A percentile compares a stretch with the other conserved stretches of the same genome.
Conservation (phyloP, 306 rosid species). For the Elaeagnus macrophylla region DNA sequence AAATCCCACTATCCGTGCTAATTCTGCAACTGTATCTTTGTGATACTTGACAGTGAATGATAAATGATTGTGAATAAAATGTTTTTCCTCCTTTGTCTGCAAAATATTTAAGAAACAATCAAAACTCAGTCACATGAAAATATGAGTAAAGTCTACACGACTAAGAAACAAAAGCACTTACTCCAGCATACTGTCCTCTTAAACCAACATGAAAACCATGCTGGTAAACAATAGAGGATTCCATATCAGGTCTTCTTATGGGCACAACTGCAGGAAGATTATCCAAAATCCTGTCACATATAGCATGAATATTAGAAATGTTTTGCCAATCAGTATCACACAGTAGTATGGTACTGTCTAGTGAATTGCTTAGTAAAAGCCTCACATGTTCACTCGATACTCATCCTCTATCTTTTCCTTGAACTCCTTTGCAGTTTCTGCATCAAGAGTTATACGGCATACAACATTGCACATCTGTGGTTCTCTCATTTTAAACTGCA, state of each 20-base stretch:
- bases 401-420: slow-evolving; percentile 82
- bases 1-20: slow-evolving; percentile 80
- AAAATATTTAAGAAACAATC: slow-evolving; percentile 7
- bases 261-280: slow-evolving; percentile 87
- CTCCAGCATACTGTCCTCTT: slow-evolving; percentile 79
- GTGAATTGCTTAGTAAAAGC: slow-evolving; percentile 3
- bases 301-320: slow-evolving; percentile 7
- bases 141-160: slow-evolving; percentile 9
- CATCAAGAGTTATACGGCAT: slow-evolving; percentile 51
- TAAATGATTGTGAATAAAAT: slow-evolving; percentile 75
- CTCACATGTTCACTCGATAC: slow-evolving; percentile 85
- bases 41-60: slow-evolving; percentile 68
- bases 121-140: slow-evolving; percentile 13
- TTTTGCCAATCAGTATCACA: not conserved
- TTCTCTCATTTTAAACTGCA: slow-evolving; percentile 84
- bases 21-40: slow-evolving; percentile 54
- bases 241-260: slow-evolving; percentile 56
- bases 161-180: slow-evolving; percentile 20
- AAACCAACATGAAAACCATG: slow-evolving; percentile 86
- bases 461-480: slow-evolving; percentile 73
- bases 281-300: slow-evolving; percentile 61
- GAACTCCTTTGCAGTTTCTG: slow-evolving; percentile 50
- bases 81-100: slow-evolving; percentile 72
- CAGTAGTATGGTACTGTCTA: too few relatives aligned
- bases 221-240: slow-evolving; percentile 57